These are phyloP conservation scores for Hyaloscypha hepaticicola DNA, from an alignment of 495 filamentous ascomycete species.

Conservation along the genomic window DNA sequence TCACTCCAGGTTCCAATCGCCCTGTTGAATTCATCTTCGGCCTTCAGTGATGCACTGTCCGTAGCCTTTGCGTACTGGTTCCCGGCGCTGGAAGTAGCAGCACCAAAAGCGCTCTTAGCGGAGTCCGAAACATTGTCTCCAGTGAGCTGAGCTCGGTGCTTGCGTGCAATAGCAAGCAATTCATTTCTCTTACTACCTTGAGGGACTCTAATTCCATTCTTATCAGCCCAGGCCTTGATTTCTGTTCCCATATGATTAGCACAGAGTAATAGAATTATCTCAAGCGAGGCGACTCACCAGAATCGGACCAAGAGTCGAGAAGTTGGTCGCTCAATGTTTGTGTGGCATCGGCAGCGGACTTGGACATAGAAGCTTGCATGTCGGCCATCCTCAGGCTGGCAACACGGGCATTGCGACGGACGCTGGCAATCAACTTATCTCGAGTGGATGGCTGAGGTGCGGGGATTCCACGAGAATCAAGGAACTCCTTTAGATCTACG, in stretches of 20 bases:
- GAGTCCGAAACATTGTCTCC: conserved; percentile 56
- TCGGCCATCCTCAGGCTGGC: conserved; percentile 64
- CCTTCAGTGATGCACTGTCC: conserved; percentile 61
- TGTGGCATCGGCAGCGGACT: conserved; percentile 66
- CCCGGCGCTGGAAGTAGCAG: conserved; percentile 78
- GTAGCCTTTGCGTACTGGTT: conserved; percentile 78
- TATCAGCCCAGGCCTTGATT: conserved; percentile 76
- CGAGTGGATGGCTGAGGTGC: conserved; percentile 81
- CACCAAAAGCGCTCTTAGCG: conserved; percentile 55
- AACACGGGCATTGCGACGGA: conserved; percentile 87
- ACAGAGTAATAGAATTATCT: conserved; percentile 23
- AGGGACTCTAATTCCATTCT: conserved; percentile 75
- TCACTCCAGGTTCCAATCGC: conserved; percentile 68
- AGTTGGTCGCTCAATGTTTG: conserved; percentile 74
- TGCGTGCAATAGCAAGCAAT: conserved; percentile 84
- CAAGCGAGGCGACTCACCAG: conserved; percentile 36
- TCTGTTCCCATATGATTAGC: conserved; percentile 29
- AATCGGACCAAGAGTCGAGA: conserved; percentile 87
- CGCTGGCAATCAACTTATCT: conserved; percentile 82
- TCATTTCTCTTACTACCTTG: conserved; percentile 90
- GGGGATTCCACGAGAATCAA: conserved; percentile 87
- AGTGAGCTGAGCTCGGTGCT: conserved; percentile 74
- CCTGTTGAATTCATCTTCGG: conserved; percentile 65
- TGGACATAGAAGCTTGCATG: conserved; percentile 58
- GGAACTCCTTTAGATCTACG: conserved; percentile 63